Evolutionary conservation across 768 basidiomycete species (phyloP).

Genomic region (Kwoniella botswanensis): DNA sequence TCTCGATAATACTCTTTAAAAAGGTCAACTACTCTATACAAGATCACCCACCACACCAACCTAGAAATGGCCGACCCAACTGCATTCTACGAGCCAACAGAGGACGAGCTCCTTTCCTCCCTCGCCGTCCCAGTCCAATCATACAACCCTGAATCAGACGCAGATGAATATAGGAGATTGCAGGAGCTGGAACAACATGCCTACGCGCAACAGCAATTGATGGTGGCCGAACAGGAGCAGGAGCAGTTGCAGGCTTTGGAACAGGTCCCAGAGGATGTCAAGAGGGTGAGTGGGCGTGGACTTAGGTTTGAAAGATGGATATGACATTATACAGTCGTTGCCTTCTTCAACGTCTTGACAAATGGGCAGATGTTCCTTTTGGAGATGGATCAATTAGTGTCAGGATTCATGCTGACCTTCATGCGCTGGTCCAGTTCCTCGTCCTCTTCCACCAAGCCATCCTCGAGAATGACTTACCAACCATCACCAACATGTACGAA

Average conservation of each 20-base stretch:
- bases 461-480: slow-evolving; percentile 82
- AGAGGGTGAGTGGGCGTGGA: slow-evolving; percentile 66
- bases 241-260: slow-evolving; percentile 67
- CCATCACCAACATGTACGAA: slow-evolving; percentile 93
- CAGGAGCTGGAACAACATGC: slow-evolving; percentile 49
- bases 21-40: neutral
- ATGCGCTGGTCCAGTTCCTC: slow-evolving; percentile 70
- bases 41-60: neutral
- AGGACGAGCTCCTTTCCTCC: slow-evolving; percentile 52
- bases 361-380: no score
- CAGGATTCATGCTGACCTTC: neutral
- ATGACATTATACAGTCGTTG: no score
- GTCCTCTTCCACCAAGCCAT: slow-evolving; percentile 94
- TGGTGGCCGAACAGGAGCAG: slow-evolving; percentile 38
- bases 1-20: neutral
- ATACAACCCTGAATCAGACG: slow-evolving; percentile 29
- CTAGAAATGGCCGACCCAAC: slow-evolving; percentile 53
- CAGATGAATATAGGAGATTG: slow-evolving; percentile 45
- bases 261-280: slow-evolving; percentile 85
- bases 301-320: slow-evolving; percentile 1
- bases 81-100: slow-evolving; percentile 54
- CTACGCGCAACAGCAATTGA: slow-evolving; percentile 36
- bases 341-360: no score
- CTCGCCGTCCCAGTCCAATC: slow-evolving; percentile 35
- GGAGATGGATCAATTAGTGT: no score